Evolutionary conservation across 805 yeast species (phyloP).

Genomic region (Yamadazyma olivae): DNA sequence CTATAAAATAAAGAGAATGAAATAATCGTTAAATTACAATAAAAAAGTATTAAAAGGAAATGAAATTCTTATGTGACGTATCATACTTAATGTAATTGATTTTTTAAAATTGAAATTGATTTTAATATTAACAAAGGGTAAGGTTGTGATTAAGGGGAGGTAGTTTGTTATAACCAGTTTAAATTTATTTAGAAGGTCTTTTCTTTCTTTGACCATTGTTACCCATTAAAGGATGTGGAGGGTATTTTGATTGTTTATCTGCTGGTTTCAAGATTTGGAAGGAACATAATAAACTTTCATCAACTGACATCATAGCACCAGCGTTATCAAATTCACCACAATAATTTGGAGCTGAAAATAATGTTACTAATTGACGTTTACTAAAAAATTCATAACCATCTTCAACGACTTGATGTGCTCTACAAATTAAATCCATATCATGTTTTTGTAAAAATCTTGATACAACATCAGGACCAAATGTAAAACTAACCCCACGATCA

Average conservation of each 20-base stretch:
- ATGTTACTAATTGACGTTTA: constrained; percentile 92
- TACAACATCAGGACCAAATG: constrained; percentile 99
- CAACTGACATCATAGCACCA: constrained; percentile 99
- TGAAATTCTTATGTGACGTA: constrained; percentile 6
- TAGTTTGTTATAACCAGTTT: background rate
- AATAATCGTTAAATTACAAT: constrained; percentile 8
- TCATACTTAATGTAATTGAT: constrained; percentile 1
- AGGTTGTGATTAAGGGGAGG: too few species aligned
- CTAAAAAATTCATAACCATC: constrained; percentile 98
- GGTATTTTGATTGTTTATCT: constrained; percentile 81
- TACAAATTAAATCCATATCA: constrained; percentile 95
- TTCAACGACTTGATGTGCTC: constrained; percentile 99
- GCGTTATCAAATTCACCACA: constrained; percentile 99
- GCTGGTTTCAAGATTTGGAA: constrained; percentile 98
- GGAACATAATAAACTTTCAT: constrained; percentile 92
- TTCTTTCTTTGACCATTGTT: constrained; percentile 56
- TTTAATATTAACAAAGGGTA: too few species aligned
- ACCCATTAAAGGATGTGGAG: constrained; percentile 31
- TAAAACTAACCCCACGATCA: constrained; percentile 97
- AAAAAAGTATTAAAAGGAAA: constrained; percentile 7
- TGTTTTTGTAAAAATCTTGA: constrained; percentile 94
- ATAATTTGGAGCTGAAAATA: constrained; percentile 95
- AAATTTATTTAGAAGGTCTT: constrained; percentile 44
- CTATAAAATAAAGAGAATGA: too few species aligned
- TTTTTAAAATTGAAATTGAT: too few species aligned